These are phyloP conservation scores for Candida buenavistaensis DNA, from an alignment of 1,139 yeast species.

Conservation along the genomic window DNA sequence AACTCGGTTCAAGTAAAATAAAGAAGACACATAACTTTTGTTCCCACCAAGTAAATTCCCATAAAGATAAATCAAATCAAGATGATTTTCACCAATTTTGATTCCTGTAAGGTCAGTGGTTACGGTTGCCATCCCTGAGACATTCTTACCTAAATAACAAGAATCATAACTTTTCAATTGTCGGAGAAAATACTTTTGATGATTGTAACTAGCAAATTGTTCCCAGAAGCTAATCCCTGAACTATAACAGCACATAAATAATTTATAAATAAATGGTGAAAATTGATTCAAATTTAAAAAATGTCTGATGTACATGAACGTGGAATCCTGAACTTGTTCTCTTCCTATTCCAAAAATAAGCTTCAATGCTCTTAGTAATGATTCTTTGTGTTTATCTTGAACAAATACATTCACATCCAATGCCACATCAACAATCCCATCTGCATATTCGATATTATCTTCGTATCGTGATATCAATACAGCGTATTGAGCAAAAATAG, in stretches of 20 bases:
- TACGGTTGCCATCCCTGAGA: constrained; percentile 79
- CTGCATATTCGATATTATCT: constrained; percentile 61
- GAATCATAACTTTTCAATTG: constrained; percentile 89
- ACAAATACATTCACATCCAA: constrained; percentile 74
- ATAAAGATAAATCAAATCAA: constrained; percentile 73
- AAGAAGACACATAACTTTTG: constrained; percentile 76
- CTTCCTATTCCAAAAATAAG: constrained; percentile 61
- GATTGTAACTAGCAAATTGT: constrained; percentile 71
- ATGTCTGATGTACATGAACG: constrained; percentile 56
- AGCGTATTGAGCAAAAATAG: constrained; percentile 76
- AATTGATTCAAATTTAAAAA: constrained; percentile 72
- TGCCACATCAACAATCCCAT: constrained; percentile 70
- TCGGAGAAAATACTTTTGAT: constrained; percentile 85
- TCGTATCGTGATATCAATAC: constrained; percentile 64
- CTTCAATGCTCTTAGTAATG: constrained; percentile 61
- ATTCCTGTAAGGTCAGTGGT: constrained; percentile 44
- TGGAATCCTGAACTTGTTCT: constrained; percentile 23
- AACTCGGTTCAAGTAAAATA: constrained; percentile 64
- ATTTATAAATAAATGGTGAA: constrained; percentile 63
- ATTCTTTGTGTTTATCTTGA: constrained; percentile 56
- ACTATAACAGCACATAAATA: constrained; percentile 67
- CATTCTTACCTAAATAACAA: constrained; percentile 46
- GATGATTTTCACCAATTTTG: constrained; percentile 53
- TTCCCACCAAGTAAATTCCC: constrained; percentile 82
- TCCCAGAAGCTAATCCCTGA: constrained; percentile 62